Base-by-base conservation (phyloP, 495 filamentous ascomycete genomes). In the Penicillium odoratum region DNA sequence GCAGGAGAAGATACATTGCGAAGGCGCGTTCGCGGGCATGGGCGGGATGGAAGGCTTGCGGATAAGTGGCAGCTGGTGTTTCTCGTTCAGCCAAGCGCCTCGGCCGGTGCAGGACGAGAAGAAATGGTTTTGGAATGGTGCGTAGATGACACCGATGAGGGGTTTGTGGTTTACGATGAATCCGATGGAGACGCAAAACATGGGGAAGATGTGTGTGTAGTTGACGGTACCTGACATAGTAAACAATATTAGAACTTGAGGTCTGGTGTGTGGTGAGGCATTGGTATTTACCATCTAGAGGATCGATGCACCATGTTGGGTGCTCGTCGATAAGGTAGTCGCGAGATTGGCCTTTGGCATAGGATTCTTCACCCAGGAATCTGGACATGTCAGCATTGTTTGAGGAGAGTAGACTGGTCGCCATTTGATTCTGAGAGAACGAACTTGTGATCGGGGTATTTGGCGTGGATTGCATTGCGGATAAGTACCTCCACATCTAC, bases 311-410 rank as follows among this genome's bases (percentile, higher is more conserved):
- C 87, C 86, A 90, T 56, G 85, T 90, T 44, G 86, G 87, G 15
- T 73, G 66, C 42, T 77, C 70, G 47, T 74, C 70, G 59, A 90
- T 84, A 5, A 89, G 78, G 60, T 90, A 90, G 26, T 84, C 74
- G 62, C 81, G 79, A 29, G 74, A 77, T 44, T 70, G 57, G 26
- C 83, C 79, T 63, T 84, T 83, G 42, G 83, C 83, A 63, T 90
- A 89, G 29, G 78, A 78, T 68, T 89, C 86, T 73, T 90, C 87
- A 43, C 87, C 87, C 56, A 90, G 75, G 70, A 90, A 90, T 62
- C 84, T 87, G 25, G 11, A 10, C 10, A 11, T 21, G 18, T 58
- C 21, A 57, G 57, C 31, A 51, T 48, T n/a, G 9, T 42, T 53
- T 18, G 9, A 3, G 5, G 11, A 36, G 30, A 11, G 3, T 21